Evolutionary conservation across 345 rosid genomes (phyloP).

Genomic region (Eucalyptus sp.): DNA sequence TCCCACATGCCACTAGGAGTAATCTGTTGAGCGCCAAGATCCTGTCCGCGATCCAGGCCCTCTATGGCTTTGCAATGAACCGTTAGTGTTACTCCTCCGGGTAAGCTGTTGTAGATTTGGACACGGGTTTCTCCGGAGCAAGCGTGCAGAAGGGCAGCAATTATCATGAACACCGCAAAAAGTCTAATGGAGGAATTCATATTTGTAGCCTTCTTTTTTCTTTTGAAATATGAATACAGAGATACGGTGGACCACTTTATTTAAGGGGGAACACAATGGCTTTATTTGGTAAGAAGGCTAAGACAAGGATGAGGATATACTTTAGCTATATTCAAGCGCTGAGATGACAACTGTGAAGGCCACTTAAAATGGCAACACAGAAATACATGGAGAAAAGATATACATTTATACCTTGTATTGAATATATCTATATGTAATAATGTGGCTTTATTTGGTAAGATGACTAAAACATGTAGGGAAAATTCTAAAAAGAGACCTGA

Average conservation of each 20-base stretch:
- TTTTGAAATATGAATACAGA: background rate
- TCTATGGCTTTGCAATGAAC: background rate
- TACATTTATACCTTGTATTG: background rate
- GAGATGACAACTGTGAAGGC: background rate
- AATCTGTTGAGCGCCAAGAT: background rate
- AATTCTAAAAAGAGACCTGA: too few species aligned
- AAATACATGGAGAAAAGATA: background rate
- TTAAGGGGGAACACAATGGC: background rate
- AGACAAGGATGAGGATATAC: background rate
- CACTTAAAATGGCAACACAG: background rate
- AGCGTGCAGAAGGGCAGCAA: background rate
- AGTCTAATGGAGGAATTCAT: background rate
- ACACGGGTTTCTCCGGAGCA: background rate
- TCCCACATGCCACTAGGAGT: background rate
- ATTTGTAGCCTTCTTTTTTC: background rate
- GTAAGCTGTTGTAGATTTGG: background rate
- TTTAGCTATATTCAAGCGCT: background rate
- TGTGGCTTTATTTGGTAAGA: too few species aligned
- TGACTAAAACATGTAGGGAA: too few species aligned
- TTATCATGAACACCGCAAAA: background rate
- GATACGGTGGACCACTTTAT: background rate
- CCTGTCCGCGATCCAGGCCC: background rate
- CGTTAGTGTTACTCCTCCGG: background rate
- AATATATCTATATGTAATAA: too few species aligned
- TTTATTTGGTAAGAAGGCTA: background rate